Base-by-base conservation (phyloP, 1,284 basidiomycete species). In the Paramarasmius palmivorus region DNA sequence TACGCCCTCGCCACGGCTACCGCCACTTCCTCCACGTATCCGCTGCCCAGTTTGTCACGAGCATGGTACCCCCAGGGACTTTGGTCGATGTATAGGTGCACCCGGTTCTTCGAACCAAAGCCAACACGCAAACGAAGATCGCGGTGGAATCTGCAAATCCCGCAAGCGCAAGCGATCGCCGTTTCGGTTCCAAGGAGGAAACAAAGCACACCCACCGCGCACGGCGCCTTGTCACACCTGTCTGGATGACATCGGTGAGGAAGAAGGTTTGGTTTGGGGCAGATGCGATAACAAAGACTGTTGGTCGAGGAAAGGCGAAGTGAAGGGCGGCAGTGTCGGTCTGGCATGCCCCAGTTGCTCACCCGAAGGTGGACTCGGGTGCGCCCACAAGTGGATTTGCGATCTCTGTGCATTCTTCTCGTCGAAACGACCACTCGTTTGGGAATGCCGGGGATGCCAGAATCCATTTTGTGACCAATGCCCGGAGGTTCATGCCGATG, bases 311-410 rank as follows among this genome's bases (percentile, higher is more conserved):
- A 37, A 41, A 50, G 46, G 48, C 29, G 12, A 41, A 26, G 23
- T 20, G 8, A 9, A 34, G n/a, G 12, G 15, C 22, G 20, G 32
- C n/a, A 37, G 8, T 10, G 25, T 53, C 22, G 51, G 50, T 6
- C 48, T 56, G 9, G 51, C 53, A 19, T 56, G 55, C 49, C 55
- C 55, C 22, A 38, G 42, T 35, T 56, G 55, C 17, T 50, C 55
- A 14, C 51, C 55, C 3, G 55, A 56, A 37, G 55, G 55, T 19
- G 55, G 55, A 6, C 36, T 56, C 7, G 51, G 55, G 26, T 56
- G 55, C 25, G 51, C 46, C 20, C 55, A 56, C 35, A 46, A 50
- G 37, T 56, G 55, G 55, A 56, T 56, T 14, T 56, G 55, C 14
- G 55, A 56, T 25, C 26, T 50, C 3, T 56, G 55, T 29, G 51